Evolutionary conservation across 2,329 filamentous ascomycete genomes (phyloP).

Genomic region (Aspergillus ustus): DNA sequence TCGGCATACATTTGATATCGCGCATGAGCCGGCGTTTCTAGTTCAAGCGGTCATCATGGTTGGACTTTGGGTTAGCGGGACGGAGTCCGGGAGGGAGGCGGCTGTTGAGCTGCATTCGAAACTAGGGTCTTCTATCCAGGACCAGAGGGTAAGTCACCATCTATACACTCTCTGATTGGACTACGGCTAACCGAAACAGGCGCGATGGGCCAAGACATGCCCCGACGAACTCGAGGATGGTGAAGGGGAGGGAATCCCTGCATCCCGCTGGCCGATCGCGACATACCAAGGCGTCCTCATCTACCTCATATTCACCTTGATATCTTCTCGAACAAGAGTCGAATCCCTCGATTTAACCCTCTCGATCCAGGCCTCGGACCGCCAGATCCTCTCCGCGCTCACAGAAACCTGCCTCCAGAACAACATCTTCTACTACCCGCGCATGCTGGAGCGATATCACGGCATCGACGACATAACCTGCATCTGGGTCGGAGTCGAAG

Average conservation of each 20-base stretch:
- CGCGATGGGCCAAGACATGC: neutral
- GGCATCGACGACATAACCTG: constrained; percentile 22
- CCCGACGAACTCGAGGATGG: neutral
- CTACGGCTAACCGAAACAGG: neutral
- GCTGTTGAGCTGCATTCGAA: constrained; percentile 27
- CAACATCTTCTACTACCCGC: constrained; percentile 31
- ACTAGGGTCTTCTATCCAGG: constrained; percentile 22
- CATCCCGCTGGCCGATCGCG: constrained; percentile 31
- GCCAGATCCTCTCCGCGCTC: constrained; percentile 26
- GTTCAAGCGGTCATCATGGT: constrained; percentile 31
- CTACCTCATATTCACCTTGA: constrained; percentile 32
- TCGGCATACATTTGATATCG: constrained; percentile 22
- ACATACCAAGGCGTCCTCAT: constrained; percentile 35
- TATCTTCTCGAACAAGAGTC: neutral
- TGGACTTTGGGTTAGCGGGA: constrained; percentile 28
- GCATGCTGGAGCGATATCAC: constrained; percentile 26
- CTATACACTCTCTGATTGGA: neutral
- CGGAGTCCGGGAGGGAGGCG: constrained; percentile 13
- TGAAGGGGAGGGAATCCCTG: neutral
- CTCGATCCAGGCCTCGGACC: constrained; percentile 11
- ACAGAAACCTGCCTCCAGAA: constrained; percentile 24
- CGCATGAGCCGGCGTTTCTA: constrained; percentile 26
- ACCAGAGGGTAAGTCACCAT: constrained; percentile 23
- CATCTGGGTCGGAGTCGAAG: constrained; percentile 30
- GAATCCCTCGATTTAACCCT: constrained; percentile 10